Evolutionary conservation across 2,329 filamentous ascomycete genomes (phyloP), one percentile per base, ranked within the genome.

Genomic region (Calonectria honghensis): DNA sequence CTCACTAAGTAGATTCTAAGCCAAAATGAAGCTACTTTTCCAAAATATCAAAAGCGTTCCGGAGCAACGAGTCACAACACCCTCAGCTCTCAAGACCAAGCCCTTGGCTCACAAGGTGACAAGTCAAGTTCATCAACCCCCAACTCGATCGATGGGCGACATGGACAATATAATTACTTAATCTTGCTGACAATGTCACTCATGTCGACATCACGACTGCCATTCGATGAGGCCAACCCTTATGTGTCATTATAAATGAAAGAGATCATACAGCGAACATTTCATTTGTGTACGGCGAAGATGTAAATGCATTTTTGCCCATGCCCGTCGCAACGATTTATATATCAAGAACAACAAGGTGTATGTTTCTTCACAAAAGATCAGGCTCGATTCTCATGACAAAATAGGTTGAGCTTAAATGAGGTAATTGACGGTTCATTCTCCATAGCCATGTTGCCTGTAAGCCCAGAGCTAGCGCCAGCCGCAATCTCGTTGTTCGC

Each of bases 401-500:
- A 29, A 51, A n/a, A 9, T 73, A 96, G 94, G 87, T 96, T 63
- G 89, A 92, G 18, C 88, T 94, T 48, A 87, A 87, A 74, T 96
- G 94, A 95, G 90, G 89, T 67, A 91, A 95, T 45, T 90, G 91
- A 16, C 94, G 96, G 79, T 96, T 93, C 81, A 88, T 89, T 39
- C 86, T 96, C 11, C 87, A 90, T 2, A 85, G 86, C 3, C 91
- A 95, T 82, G 87, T 96, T 68, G 89, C 90, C 29, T 87, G 89
- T 82, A 94, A 94, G 81, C 89, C 96, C 70, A 84, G 84, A 50
- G 87, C 84, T 63, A 94, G 94, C 18, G 94, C 94, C 18, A 94
- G 92, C 52, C 92, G 95, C 74, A 97, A 96, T 79, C 83, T 97
- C 48, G 85, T 96, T 27, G 90, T 97, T 52, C 90, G 90, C 72